These are phyloP conservation scores for Laguncularia racemosa DNA, from an alignment of 345 rosid genomes.

Conservation along the genomic window DNA sequence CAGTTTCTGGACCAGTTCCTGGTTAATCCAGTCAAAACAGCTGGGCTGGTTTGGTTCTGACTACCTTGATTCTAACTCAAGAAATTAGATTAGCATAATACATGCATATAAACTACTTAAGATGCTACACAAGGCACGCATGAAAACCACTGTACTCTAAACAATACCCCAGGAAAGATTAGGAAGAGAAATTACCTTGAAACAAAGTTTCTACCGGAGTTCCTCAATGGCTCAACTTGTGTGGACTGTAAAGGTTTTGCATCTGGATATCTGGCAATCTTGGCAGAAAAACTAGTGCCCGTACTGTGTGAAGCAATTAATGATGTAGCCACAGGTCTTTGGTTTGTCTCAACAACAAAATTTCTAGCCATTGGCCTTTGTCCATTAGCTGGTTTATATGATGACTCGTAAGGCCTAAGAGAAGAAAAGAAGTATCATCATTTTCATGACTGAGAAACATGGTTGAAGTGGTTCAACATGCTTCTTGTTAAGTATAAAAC, in stretches of 20 bases:
- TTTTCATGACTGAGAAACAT: neutral
- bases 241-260: slow-evolving; percentile 30
- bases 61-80: too few relatives aligned
- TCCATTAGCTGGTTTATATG: slow-evolving; percentile 36
- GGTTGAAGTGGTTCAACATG: neutral
- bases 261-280: slow-evolving; percentile 48
- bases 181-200: slow-evolving; percentile 21
- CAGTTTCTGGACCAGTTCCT: too few relatives aligned
- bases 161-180: neutral
- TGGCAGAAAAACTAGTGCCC: slow-evolving; percentile 50
- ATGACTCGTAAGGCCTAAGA: slow-evolving; percentile 38
- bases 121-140: too few relatives aligned
- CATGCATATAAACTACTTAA: too few relatives aligned
- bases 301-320: slow-evolving; percentile 46
- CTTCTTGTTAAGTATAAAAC: neutral
- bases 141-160: too few relatives aligned
- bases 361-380: slow-evolving; percentile 26
- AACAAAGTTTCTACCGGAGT: slow-evolving; percentile 18
- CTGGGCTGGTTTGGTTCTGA: too few relatives aligned
- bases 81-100: too few relatives aligned
- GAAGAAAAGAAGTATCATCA: slow-evolving; percentile 9
- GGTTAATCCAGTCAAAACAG: too few relatives aligned
- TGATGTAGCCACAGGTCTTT: slow-evolving; percentile 34
- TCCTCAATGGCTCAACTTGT: slow-evolving; percentile 24
- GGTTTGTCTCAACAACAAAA: slow-evolving; percentile 27